phyloP scores from a whole-genome alignment of 1,139 yeast species.

The Debaryomyces coudertii region DNA sequence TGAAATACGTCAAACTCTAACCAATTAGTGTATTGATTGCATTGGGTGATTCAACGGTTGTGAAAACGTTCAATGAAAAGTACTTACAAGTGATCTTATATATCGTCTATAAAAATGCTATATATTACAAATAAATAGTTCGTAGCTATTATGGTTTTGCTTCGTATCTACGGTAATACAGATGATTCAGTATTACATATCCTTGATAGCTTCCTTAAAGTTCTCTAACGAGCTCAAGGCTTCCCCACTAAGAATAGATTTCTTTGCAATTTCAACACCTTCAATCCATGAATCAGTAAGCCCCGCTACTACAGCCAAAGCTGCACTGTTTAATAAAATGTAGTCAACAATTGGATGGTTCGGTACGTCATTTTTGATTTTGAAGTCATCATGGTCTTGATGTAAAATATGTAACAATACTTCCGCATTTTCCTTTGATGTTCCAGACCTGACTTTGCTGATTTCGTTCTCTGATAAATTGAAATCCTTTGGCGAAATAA shows the following conservation, averaged over 20 bases:
- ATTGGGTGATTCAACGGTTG: neutral
- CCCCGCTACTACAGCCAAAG: constrained; percentile 80
- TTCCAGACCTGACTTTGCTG: constrained; percentile 72
- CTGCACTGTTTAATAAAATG: constrained; percentile 84
- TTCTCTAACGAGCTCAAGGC: constrained; percentile 62
- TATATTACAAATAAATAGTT: neutral
- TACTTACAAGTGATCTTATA: neutral
- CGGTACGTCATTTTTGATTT: constrained; percentile 26
- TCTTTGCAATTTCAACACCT: constrained; percentile 76
- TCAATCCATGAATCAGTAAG: constrained; percentile 65
- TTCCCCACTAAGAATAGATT: constrained; percentile 64
- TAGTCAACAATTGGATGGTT: constrained; percentile 79
- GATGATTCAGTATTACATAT: neutral
- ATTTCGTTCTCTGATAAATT: constrained; percentile 78
- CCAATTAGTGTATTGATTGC: no score
- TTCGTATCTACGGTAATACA: no score
- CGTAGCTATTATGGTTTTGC: no score
- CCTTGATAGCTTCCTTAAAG: constrained; percentile 52
- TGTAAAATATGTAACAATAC: constrained; percentile 58
- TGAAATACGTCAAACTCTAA: no score
- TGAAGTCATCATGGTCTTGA: constrained; percentile 47
- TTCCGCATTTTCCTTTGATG: constrained; percentile 82
- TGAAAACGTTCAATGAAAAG: neutral
- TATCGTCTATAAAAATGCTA: constrained; percentile 1
- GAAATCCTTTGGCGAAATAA: constrained; percentile 68